These are phyloP conservation scores for Parsonsia alboflavescens DNA, from an alignment of 257 asterid species.

Conservation along the genomic window DNA sequence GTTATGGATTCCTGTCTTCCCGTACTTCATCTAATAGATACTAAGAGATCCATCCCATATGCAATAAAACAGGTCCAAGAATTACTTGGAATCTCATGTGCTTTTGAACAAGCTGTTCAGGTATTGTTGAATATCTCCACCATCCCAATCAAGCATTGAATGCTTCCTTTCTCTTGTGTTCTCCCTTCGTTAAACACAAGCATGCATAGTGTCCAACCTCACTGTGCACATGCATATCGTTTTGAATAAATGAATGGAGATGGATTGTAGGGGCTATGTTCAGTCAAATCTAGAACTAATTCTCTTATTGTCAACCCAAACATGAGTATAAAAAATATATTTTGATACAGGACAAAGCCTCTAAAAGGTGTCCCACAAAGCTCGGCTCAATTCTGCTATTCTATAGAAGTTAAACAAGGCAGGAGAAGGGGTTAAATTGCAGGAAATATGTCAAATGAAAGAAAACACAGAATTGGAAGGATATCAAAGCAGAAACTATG, in stretches of 20 bases:
- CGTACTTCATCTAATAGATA: constrained; percentile 70
- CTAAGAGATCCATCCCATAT: constrained; percentile 69
- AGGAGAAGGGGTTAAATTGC: background rate
- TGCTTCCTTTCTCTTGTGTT: background rate
- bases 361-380: background rate
- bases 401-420: background rate
- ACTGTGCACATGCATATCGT: background rate
- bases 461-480: background rate
- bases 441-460: background rate
- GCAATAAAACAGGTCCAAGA: constrained; percentile 91
- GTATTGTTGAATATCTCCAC: constrained; percentile 27
- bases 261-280: background rate
- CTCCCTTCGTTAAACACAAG: background rate
- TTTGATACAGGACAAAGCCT: background rate
- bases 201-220: background rate
- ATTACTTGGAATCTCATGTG: constrained; percentile 93
- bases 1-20: constrained; percentile 90
- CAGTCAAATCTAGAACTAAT: background rate
- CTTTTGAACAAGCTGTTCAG: constrained; percentile 99
- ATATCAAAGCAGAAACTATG: background rate
- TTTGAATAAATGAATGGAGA: background rate
- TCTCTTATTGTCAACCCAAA: background rate
- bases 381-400: background rate
- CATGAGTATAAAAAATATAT: background rate
- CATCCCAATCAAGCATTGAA: background rate